Base-by-base conservation (phyloP, 257 asterid species). In the Salvia miltiorrhiza region DNA sequence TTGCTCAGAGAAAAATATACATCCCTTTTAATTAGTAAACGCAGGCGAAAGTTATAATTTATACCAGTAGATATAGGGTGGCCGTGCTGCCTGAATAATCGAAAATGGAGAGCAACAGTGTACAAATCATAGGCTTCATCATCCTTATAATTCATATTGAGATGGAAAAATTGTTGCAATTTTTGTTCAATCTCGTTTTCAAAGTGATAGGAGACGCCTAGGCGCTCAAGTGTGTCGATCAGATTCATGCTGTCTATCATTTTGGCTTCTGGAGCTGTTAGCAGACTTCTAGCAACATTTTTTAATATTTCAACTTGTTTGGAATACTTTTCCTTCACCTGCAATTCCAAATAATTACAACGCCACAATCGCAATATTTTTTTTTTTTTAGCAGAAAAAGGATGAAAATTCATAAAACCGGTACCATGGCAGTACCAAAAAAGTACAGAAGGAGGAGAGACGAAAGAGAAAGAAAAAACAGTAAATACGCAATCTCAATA, bases 191-290 rank as follows among this genome's bases (percentile, higher is more conserved):
- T 58, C 68, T 70, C 76, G 0, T 12, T 19, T 49, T 71, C 63
- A 35, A 70, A 70, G 32, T 71, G 76, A 21, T 71, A 71, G 1
- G 76, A 53, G 7, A 71, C 9, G 24, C 69, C 69, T 2, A 71
- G 13, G 6, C 61, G 62, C 49, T 71, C 76, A 1, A 71, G 12
- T 24, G 69, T 71, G 69, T 71, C 76, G 2, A 71, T 58, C 13
- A 71, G 47, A 20, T 32, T 13, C 55, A 71, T 21, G n/a, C 54
- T 30, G 14, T 52, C 73, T 16, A 67, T 14, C 21, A 52, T 37
- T 6, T 53, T 54, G 45, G 52, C 53, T 0, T 12, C 64, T 4
- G 24, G 9, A 52, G 48, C 12, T 24, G 39, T 23, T 20, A 74
- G 56, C 66, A 49, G 30, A 40, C 37, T 41, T 21, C 16, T 40